Evolutionary conservation across 23 red algal genomes (phyloP), one percentile per base, ranked within the genome.

Genomic region (Pyropia haitanensis): DNA sequence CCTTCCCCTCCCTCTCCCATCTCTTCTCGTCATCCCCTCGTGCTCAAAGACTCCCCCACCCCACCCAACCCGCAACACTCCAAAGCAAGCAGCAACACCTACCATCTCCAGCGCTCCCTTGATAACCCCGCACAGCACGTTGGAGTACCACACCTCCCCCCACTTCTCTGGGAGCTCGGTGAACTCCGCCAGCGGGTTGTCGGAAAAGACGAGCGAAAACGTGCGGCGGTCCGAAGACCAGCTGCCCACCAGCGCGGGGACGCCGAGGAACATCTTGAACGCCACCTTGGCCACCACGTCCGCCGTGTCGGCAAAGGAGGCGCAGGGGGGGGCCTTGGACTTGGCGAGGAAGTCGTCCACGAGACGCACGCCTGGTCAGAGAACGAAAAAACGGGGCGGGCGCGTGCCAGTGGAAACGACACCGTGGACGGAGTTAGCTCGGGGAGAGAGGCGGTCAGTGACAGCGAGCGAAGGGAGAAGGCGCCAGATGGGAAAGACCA

Each of bases 111-210:
- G 64, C 13, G 86, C 94, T 25, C 94, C 94, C 22, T 81, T 80
- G 49, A 98, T 86, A 18, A 90, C 87, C 15, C 94, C 94, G 64
- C 94, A 98, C 70, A 98, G 20, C 3, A 98, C 14, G 73, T 98
- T 98, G 31, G 84, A 86, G 67, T 86, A 98, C 72, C 87, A 88
- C 28, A 98, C 66, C 19, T 64, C 58, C 25, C 56, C 21, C 27
- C 53, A 71, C 30, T 83, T 49, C 1, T 87, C 74, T 15, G 85
- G 85, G 28, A 98, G 56, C 74, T 98, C 94, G 48, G 75, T 67
- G 68, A 91, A 98, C 70, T 98, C 94, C 10, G 94, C 87, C 10
- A 98, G 77, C 56, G 94, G 94, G 62, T 98, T 98, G 27, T 89
- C 81, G 3, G 91, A 80, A 54, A 98, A 98, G 28, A 91, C 62